These are phyloP conservation scores for Monosporozyma aerobia DNA, from an alignment of 805 yeast species.

Conservation along the genomic window DNA sequence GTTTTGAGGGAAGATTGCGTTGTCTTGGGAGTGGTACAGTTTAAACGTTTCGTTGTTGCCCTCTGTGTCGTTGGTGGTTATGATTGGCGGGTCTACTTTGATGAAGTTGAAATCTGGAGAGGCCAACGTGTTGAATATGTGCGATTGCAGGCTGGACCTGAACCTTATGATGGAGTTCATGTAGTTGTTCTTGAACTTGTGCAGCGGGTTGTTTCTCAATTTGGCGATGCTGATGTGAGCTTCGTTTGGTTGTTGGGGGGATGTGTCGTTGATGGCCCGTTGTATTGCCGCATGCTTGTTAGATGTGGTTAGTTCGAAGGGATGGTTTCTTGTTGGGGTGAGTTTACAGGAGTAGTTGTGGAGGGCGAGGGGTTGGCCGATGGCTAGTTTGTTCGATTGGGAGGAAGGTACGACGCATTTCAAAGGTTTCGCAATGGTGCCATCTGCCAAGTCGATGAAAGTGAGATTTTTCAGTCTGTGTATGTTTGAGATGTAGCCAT, in stretches of 20 bases:
- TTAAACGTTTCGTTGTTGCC: slow-evolving; percentile 91
- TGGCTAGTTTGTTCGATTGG: slow-evolving; percentile 18
- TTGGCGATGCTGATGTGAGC: neutral
- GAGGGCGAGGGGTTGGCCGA: slow-evolving; percentile 40
- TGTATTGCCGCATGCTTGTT: slow-evolving; percentile 15
- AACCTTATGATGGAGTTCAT: slow-evolving; percentile 59
- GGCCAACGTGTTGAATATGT: too few relatives aligned
- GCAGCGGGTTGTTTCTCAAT: slow-evolving; percentile 62
- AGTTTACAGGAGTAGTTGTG: slow-evolving; percentile 29
- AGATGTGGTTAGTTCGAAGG: slow-evolving; percentile 43
- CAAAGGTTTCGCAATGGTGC: slow-evolving; percentile 48
- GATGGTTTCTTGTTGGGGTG: slow-evolving; percentile 35
- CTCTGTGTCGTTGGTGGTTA: slow-evolving; percentile 90
- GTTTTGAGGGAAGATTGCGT: slow-evolving; percentile 30
- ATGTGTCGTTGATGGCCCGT: neutral
- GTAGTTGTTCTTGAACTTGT: slow-evolving; percentile 66
- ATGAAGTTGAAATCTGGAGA: slow-evolving; percentile 36
- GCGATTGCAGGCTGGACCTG: slow-evolving; percentile 38
- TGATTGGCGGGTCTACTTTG: slow-evolving; percentile 77
- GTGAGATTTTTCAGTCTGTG: slow-evolving; percentile 67
- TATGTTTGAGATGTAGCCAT: slow-evolving; percentile 71
- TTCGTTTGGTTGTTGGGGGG: neutral
- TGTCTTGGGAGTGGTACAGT: slow-evolving; percentile 28
- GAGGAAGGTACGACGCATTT: slow-evolving; percentile 40
- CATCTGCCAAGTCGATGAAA: slow-evolving; percentile 76